Evolutionary conservation across 495 filamentous ascomycete genomes (phyloP).

Genomic region (Cercophora sp.): DNA sequence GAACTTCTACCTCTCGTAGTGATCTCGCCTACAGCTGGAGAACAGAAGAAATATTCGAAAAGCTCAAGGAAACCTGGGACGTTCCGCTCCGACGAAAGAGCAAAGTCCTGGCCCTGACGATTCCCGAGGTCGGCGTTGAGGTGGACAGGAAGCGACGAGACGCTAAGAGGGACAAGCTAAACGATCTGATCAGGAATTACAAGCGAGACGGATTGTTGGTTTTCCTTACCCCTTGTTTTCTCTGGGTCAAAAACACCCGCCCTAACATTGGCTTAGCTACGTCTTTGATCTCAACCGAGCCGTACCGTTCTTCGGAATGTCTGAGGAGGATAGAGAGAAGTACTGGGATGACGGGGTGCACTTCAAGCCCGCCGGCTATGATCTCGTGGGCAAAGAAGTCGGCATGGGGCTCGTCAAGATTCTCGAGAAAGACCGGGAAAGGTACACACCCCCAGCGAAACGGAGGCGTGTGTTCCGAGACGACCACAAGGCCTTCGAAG

Average conservation of each 20-base stretch:
- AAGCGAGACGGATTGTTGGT: conserved; percentile 44
- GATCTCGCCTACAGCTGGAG: conserved; percentile 40
- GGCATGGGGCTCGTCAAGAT: conserved; percentile 43
- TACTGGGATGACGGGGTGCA: conserved; percentile 63
- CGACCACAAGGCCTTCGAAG: conserved; percentile 38
- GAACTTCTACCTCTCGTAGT: conserved; percentile 14
- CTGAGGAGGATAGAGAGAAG: conserved; percentile 33
- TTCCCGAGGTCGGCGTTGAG: conserved; percentile 47
- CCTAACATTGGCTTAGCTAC: conserved; percentile 29
- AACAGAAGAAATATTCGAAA: conserved; percentile 35
- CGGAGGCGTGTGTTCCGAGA: conserved; percentile 26
- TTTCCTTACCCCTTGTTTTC: neutral
- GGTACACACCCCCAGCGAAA: conserved; percentile 21
- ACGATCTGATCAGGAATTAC: conserved; percentile 47
- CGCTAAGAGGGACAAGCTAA: conserved; percentile 43
- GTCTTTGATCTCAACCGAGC: conserved; percentile 49
- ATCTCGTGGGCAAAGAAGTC: conserved; percentile 52
- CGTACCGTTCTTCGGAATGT: conserved; percentile 52
- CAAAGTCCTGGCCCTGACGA: conserved; percentile 57
- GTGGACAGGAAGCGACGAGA: conserved; percentile 26
- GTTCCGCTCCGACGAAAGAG: conserved; percentile 40
- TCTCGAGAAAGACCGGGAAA: conserved; percentile 34
- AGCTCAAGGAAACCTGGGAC: conserved; percentile 44
- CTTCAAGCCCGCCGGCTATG: conserved; percentile 55
- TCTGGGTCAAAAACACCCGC: too few species aligned